Base-by-base conservation (phyloP, 2,329 filamentous ascomycete species). In the Hymenoscyphus albidus region DNA sequence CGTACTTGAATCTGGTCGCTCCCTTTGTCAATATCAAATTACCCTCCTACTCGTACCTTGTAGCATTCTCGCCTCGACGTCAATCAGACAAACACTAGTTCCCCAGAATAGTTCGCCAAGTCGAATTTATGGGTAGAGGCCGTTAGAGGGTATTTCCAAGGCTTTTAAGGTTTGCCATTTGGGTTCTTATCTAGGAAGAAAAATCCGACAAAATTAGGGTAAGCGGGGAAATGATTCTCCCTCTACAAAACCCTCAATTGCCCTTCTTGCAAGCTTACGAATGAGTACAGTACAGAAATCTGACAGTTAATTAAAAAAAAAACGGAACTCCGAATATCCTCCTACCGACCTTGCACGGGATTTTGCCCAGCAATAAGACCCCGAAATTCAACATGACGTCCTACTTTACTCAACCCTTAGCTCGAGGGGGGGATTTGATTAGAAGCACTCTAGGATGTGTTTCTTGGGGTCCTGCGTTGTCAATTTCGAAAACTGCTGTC, bases 381-480 rank as follows among this genome's bases (percentile, higher is more conserved):
- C 48, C n/a, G 10, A 27, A 27, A 12, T 54, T 64, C 55, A 60
- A 54, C 58, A 77, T 77, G 75, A 62, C 71, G 48, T 77, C 78
- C 48, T 74, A 76, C 44, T 71, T 82, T 64, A 75, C 76, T 38
- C 72, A 75, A 64, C 78, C 80, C 32, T 70, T 81, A 18, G 76
- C 76, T 32, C 75, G 73, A 57, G 76, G 78, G 38, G 74, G 77
- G 31, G 78, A 81, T 64, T 66, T 78, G 32, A 67, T 81, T 48
- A 79, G 81, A 59, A 74, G 76, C 31, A 73, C 76, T 18, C 70
- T 84, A 27, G 79, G 81, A 54, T 75, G 78, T 62, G 70, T 81
- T 61, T 81, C 81, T 4, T 83, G 80, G 80, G 77, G 76, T 0
- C 82, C 81, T 1, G 80, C 77, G 10, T 68, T 83, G 44, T 75